Evolutionary conservation across 2,329 filamentous ascomycete species (phyloP), one percentile per base, ranked within the genome.

Genomic region (Dothistroma septosporum): DNA sequence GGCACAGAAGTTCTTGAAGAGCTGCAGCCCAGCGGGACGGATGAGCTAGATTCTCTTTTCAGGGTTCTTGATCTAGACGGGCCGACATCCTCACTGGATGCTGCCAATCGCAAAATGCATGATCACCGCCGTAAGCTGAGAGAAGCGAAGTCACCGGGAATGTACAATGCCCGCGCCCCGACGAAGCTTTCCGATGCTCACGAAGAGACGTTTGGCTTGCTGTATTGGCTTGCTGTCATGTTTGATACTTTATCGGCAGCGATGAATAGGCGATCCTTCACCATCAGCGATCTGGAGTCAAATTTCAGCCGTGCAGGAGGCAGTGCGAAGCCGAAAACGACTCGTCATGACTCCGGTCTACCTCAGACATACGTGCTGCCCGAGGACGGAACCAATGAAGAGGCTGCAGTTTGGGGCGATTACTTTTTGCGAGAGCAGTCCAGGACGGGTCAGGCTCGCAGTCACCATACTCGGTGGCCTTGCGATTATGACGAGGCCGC

Each of bases 181-280:
- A 50, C 16, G 10, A 48, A 54, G 19, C 55, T 65, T 14, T 60
- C 64, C n/a, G 57, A 60, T 12, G 58, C 57, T 12, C 54, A 65
- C 33, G 53, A 59, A 37, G 57, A 66, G 44, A 62, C 62, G 4
- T 64, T 66, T 49, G 59, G 59, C 28, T 53, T 66, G 19, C 53
- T 66, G 32, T 64, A 62, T 28, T 66, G 64, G 64, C 52, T 66
- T n/a, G 64, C 60, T 21, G 60, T 66, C 8, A 66, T 66, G 64
- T 66, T 64, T 47, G 64, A 66, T 31, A 64, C 64, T 37, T 46
- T 64, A n/a, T 62, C 62, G 19, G 64, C 64, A 10, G 62, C 62
- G 21, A 62, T 66, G 55, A 62, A 62, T 19, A 56, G 55, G 28
- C 46, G 64, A 41, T 53, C 59, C 1, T 61, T 64, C 53, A 61